Evolutionary conservation across 257 asterid genomes (phyloP).

Genomic region (Capsicum pubescens): DNA sequence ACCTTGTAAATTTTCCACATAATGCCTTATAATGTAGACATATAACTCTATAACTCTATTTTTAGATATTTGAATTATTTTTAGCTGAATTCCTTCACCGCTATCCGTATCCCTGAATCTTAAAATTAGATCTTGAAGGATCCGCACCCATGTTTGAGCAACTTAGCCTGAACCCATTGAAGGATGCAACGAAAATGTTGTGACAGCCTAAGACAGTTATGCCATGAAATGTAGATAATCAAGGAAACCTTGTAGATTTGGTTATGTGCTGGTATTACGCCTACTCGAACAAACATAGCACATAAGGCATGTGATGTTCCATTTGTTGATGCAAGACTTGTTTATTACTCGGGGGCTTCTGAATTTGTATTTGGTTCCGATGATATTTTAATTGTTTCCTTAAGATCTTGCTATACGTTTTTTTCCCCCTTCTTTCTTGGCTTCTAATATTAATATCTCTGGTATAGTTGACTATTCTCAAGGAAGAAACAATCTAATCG

Average conservation of each 20-base stretch:
- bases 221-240: not conserved
- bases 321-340: constrained; percentile 9
- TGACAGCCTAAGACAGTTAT: not conserved
- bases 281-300: not conserved
- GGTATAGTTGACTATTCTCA: not conserved
- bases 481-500: not conserved
- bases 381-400: not conserved
- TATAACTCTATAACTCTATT: not conserved
- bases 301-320: not conserved
- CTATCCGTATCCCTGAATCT: not conserved
- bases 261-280: not conserved
- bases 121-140: not conserved
- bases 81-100: not conserved
- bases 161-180: not conserved
- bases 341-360: not conserved
- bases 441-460: not conserved
- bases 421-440: not conserved
- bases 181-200: not conserved
- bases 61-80: not conserved
- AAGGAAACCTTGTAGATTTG: constrained; percentile 7
- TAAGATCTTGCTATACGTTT: not conserved
- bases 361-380: constrained; percentile 1
- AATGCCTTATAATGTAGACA: not conserved
- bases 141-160: not conserved
- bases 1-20: not conserved